These are phyloP conservation scores for Acidiella bohemica DNA, from an alignment of 495 filamentous ascomycete genomes.

Conservation along the genomic window DNA sequence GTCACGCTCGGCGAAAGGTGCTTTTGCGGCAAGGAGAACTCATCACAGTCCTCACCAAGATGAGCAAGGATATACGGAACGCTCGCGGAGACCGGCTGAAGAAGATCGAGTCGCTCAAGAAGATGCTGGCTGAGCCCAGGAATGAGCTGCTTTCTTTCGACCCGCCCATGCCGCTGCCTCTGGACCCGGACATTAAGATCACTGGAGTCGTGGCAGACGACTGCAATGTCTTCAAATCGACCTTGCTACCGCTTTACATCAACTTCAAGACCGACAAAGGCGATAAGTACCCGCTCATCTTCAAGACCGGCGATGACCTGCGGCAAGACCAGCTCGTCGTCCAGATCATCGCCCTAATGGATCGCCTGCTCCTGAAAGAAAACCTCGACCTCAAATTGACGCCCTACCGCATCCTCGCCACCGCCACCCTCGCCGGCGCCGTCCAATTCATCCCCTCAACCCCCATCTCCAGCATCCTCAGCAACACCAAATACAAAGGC, in stretches of 20 bases:
- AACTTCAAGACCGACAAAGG: conserved; percentile 71
- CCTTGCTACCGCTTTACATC: conserved; percentile 77
- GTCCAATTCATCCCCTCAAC: conserved; percentile 85
- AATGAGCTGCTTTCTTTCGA: conserved; percentile 75
- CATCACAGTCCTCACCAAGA: conserved; percentile 70
- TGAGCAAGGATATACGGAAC: conserved; percentile 78
- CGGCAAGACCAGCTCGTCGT: conserved; percentile 96
- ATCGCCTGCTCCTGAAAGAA: conserved; percentile 86
- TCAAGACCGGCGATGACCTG: conserved; percentile 95
- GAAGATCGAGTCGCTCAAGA: conserved; percentile 72
- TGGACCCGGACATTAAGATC: conserved; percentile 72
- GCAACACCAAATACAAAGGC: conserved; percentile 56
- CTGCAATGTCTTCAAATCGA: conserved; percentile 87
- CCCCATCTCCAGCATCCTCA: conserved; percentile 62
- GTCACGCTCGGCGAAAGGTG: conserved; percentile 56
- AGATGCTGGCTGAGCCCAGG: conserved; percentile 71
- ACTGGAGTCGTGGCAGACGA: conserved; percentile 72
- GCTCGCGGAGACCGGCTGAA: conserved; percentile 59
- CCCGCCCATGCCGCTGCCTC: conserved; percentile 73
- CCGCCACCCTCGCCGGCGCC: conserved; percentile 73
- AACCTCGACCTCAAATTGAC: conserved; percentile 93
- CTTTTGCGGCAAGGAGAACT: conserved; percentile 82
- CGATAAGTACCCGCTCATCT: conserved; percentile 74
- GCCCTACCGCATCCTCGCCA: conserved; percentile 92
- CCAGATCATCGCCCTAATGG: conserved; percentile 97